phyloP scores from a whole-genome alignment of 441 rosid species.

The Hura crepitans region DNA sequence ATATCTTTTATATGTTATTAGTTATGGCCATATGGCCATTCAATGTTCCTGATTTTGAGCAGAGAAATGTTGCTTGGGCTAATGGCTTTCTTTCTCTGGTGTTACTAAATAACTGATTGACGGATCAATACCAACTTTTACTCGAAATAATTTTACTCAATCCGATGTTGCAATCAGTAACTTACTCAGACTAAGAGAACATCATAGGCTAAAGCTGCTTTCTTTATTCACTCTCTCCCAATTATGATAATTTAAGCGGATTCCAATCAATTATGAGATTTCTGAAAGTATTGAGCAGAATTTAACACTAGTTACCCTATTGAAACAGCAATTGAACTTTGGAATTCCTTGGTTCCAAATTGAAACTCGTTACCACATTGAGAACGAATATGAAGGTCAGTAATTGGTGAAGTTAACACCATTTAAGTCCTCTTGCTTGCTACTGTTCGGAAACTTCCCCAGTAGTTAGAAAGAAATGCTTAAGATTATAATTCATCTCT shows the following conservation, averaged over 20 bases:
- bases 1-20: not conserved
- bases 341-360: too few species aligned
- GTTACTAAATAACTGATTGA: not conserved
- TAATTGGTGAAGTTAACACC: not conserved
- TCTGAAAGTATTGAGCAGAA: not conserved
- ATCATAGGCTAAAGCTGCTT: not conserved
- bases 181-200: not conserved
- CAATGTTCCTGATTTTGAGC: not conserved
- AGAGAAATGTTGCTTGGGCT: not conserved
- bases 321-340: not conserved
- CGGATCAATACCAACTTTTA: not conserved
- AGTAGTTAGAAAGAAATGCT: not conserved
- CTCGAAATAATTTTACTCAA: too few species aligned
- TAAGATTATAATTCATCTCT: not conserved
- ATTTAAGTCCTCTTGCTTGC: not conserved
- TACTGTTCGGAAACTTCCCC: not conserved
- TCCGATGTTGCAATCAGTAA: not conserved
- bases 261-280: not conserved
- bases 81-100: not conserved
- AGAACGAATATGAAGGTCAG: not conserved
- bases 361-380: not conserved
- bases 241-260: not conserved
- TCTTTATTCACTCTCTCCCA: not conserved
- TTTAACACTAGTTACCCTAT: not conserved
- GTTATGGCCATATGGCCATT: not conserved